Percentiles rank a stretch among this genome's conserved stretches.
phyloP scores from a whole-genome alignment of 805 yeast species.

The Zygoascus biomembranicola region DNA sequence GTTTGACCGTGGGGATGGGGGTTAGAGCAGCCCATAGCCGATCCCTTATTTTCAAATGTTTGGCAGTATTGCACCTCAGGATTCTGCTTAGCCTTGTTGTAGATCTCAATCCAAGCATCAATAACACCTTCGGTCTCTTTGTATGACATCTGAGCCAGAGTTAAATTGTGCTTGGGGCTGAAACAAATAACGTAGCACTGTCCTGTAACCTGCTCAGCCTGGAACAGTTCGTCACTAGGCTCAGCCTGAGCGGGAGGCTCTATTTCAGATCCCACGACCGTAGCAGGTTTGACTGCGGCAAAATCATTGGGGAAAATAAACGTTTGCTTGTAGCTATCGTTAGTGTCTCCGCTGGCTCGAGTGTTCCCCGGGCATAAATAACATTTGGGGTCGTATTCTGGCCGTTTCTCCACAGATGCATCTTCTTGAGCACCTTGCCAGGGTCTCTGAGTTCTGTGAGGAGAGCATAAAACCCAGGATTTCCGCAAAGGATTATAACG shows the following conservation, averaged over 20 bases:
- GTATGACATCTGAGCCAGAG: conserved; percentile 52
- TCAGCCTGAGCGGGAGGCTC: conserved; percentile 5
- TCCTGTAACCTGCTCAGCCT: conserved; percentile 54
- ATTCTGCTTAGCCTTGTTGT: conserved; percentile 35
- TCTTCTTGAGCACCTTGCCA: conserved; percentile 72
- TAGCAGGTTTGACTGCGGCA: conserved; percentile 48
- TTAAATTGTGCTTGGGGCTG: conserved; percentile 58
- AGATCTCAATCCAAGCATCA: conserved; percentile 51
- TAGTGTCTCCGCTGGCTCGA: conserved; percentile 52
- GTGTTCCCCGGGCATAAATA: conserved; percentile 65
- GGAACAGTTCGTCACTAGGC: conserved; percentile 38
- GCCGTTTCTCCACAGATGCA: conserved; percentile 34
- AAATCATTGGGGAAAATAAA: conserved; percentile 60
- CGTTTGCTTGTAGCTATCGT: conserved; percentile 51
- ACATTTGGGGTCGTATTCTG: conserved; percentile 56
- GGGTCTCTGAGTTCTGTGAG: conserved; percentile 70
- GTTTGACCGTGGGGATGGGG: conserved; percentile 82
- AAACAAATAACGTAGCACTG: conserved; percentile 66
- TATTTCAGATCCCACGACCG: conserved; percentile 15
- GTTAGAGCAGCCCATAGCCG: conserved; percentile 76
- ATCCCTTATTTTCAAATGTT: conserved; percentile 70
- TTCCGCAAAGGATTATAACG: conserved; percentile 63
- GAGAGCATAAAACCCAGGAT: conserved; percentile 63
- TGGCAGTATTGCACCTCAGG: conserved; percentile 48
- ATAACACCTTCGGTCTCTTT: conserved; percentile 42